Conservation (phyloP, 805 yeast species). For the Cyberlindnera mississippiensis region DNA sequence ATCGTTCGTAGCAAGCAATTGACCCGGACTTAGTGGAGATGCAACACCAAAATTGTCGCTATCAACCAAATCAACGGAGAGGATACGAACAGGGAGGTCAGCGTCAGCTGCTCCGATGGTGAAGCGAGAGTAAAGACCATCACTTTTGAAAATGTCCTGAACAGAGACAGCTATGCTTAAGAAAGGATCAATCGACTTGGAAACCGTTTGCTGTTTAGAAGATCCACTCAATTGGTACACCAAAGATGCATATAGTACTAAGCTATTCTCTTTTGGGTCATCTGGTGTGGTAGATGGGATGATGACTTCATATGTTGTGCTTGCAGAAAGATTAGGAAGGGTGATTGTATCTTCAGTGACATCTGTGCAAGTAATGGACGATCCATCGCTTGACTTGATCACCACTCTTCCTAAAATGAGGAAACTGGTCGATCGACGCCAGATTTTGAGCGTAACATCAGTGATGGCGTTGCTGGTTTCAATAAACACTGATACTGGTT, state of each 20-base stretch:
- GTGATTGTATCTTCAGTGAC: conserved; percentile 5
- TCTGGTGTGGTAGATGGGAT: conserved; percentile 32
- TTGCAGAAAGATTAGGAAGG: conserved; percentile 2
- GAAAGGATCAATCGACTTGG: conserved; percentile 42
- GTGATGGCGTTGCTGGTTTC: conserved; percentile 4
- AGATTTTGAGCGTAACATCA: conserved; percentile 9
- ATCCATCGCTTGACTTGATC: conserved; percentile 5
- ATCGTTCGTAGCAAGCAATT: conserved; percentile 57
- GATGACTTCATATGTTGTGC: conserved; percentile 23
- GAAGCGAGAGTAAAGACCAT: conserved; percentile 60
- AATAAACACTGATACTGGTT: conserved; percentile 21
- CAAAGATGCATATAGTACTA: conserved; percentile 15
- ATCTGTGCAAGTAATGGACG: not conserved
- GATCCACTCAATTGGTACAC: conserved; percentile 10
- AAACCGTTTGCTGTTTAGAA: conserved; percentile 18
- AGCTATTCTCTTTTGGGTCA: conserved; percentile 6
- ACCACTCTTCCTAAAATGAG: not conserved
- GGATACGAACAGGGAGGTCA: conserved; percentile 50
- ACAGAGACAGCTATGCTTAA: conserved; percentile 70
- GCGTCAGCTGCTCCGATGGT: conserved; percentile 57
- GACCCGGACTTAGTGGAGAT: conserved; percentile 28
- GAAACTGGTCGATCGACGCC: conserved; percentile 8
- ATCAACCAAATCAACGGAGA: conserved; percentile 38
- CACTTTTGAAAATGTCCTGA: conserved; percentile 66
- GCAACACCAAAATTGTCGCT: conserved; percentile 31